Percentiles rank a stretch among this genome's conserved stretches.
These are phyloP conservation scores for Candida krabiensis DNA, from an alignment of 805 yeast species.

Conservation along the genomic window DNA sequence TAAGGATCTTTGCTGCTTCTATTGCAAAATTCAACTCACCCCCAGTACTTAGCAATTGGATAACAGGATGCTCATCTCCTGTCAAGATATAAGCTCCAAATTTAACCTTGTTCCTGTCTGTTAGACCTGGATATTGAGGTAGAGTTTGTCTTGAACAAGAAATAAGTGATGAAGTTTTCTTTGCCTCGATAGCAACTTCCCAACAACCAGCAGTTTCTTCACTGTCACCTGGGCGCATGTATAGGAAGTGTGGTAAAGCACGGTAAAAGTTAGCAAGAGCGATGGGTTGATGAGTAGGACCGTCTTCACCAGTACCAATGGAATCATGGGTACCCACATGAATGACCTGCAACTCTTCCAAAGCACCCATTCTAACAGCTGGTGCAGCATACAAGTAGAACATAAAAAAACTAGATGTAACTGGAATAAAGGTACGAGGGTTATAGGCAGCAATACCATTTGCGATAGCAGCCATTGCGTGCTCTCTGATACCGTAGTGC, in stretches of 20 bases:
- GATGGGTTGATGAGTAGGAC: constrained; percentile 89
- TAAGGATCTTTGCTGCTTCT: constrained; percentile 74
- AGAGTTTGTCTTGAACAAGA: constrained; percentile 81
- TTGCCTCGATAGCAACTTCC: constrained; percentile 57
- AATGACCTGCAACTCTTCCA: constrained; percentile 74
- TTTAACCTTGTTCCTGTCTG: constrained; percentile 75
- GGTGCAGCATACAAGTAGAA: constrained; percentile 80
- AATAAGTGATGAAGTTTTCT: constrained; percentile 63
- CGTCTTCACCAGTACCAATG: constrained; percentile 87
- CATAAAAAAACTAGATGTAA: constrained; percentile 63
- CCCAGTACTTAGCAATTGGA: constrained; percentile 74
- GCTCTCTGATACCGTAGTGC: constrained; percentile 97
- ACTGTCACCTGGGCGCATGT: constrained; percentile 92
- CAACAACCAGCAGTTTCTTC: constrained; percentile 81
- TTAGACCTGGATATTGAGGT: constrained; percentile 89
- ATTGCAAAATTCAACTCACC: constrained; percentile 84
- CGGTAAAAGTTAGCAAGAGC: constrained; percentile 77
- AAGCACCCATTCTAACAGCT: constrained; percentile 79
- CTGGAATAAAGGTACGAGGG: constrained; percentile 77
- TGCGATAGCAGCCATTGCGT: constrained; percentile 96
- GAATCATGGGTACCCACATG: constrained; percentile 91
- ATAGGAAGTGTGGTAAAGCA: constrained; percentile 74
- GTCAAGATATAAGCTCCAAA: constrained; percentile 88
- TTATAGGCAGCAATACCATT: constrained; percentile 92
- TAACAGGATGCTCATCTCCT: constrained; percentile 49